Evolutionary conservation across 1,284 basidiomycete species (phyloP).

Genomic region (Gomphus sp.): DNA sequence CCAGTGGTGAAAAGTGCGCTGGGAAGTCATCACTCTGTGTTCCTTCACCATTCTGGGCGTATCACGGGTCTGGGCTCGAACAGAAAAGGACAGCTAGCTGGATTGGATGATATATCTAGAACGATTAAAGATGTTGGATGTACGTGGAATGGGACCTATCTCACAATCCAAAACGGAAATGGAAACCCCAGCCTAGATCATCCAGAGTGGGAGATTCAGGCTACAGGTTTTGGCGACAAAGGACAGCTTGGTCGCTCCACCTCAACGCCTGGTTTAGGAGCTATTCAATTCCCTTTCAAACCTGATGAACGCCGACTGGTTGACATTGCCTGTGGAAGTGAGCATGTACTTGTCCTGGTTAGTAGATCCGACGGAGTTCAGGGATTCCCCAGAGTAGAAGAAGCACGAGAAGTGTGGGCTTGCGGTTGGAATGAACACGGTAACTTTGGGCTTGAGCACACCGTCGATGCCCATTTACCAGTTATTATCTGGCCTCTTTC

Average conservation of each 20-base stretch:
- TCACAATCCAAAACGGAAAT: constrained; percentile 22
- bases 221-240: constrained; percentile 58
- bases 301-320: constrained; percentile 15
- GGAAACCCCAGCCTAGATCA: constrained; percentile 12
- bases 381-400: constrained; percentile 2
- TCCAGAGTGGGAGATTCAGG: constrained; percentile 23
- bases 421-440: constrained; percentile 98
- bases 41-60: constrained; percentile 40
- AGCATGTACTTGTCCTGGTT: constrained; percentile 57
- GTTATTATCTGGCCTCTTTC: constrained; percentile 41
- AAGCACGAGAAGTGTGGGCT: constrained; percentile 49
- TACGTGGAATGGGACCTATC: constrained; percentile 81
- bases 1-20: constrained; percentile 33
- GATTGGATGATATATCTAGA: constrained; percentile 19
- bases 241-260: constrained; percentile 56
- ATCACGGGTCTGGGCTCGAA: constrained; percentile 55
- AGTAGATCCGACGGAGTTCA: not conserved
- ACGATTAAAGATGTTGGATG: constrained; percentile 36
- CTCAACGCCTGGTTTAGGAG: constrained; percentile 10
- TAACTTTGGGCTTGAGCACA: constrained; percentile 66
- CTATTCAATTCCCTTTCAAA: constrained; percentile 30
- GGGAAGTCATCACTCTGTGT: constrained; percentile 65
- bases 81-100: constrained; percentile 56
- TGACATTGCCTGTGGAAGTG: constrained; percentile 62
- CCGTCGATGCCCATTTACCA: constrained; percentile 41